A percentile compares a stretch with the other conserved stretches of the same genome.
Evolutionary conservation across 257 asterid genomes (phyloP).

Genomic region (Penstemon davidsonii): DNA sequence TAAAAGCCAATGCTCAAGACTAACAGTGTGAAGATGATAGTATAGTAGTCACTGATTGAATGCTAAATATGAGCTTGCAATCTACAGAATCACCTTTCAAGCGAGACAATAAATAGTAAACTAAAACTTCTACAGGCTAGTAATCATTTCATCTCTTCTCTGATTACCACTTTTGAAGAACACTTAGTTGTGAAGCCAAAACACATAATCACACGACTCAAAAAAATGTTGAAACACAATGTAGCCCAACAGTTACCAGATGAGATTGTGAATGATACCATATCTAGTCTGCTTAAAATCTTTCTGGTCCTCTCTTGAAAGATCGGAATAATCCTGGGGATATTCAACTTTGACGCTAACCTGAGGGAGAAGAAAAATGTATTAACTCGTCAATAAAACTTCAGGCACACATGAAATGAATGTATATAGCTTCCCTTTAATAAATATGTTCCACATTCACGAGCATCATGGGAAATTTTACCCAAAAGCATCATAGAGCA

Average conservation of each 20-base stretch:
- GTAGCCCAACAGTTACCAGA: constrained; percentile 23
- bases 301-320: constrained; percentile 90
- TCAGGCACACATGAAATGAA: constrained; percentile 16
- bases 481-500: constrained; percentile 15
- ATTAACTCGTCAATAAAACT: constrained; percentile 18
- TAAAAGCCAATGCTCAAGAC: neutral
- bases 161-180: neutral
- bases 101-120: neutral
- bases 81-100: constrained; percentile 10
- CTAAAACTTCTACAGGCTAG: constrained; percentile 13
- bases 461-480: constrained; percentile 18
- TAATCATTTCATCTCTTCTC: constrained; percentile 3
- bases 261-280: constrained; percentile 49
- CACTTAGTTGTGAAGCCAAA: constrained; percentile 4
- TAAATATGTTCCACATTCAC: constrained; percentile 7
- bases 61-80: too few relatives aligned
- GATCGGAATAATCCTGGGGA: constrained; percentile 82
- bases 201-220: constrained; percentile 7
- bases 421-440: constrained; percentile 16
- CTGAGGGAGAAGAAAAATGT: constrained; percentile 40
- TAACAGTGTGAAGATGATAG: neutral
- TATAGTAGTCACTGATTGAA: too few relatives aligned
- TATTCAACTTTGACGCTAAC: constrained; percentile 82
- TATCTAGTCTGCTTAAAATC: constrained; percentile 96
- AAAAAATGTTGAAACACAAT: constrained; percentile 15